A percentile compares a stretch with the other conserved stretches of the same genome.
phyloP scores from a whole-genome alignment of 805 yeast species.

The Wickerhamiella kurtzmanii region DNA sequence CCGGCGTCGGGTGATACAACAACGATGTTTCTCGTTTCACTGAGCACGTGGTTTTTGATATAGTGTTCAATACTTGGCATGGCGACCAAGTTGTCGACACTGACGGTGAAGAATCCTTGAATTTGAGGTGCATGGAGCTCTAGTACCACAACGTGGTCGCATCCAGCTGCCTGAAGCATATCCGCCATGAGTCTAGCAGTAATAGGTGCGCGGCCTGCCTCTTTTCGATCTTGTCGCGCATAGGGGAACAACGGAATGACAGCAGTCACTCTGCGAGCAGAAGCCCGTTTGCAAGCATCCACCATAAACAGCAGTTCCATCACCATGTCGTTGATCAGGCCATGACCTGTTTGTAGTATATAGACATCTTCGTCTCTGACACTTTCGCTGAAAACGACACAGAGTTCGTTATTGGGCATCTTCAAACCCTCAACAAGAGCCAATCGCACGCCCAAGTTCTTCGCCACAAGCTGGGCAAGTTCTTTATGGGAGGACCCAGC shows the following conservation, averaged over 20 bases:
- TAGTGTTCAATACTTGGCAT: constrained; percentile 85
- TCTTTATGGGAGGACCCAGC: constrained; percentile 56
- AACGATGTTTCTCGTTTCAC: constrained; percentile 43
- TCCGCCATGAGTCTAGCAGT: constrained; percentile 93
- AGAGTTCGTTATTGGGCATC: constrained; percentile 19
- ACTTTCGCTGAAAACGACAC: constrained; percentile 53
- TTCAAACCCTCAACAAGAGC: constrained; percentile 48
- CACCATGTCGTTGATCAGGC: constrained; percentile 71
- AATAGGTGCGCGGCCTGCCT: constrained; percentile 90
- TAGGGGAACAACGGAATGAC: constrained; percentile 94
- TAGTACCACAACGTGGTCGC: constrained; percentile 92
- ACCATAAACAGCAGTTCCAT: constrained; percentile 83
- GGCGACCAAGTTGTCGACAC: constrained; percentile 92
- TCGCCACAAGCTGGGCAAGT: constrained; percentile 61
- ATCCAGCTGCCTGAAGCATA: constrained; percentile 86
- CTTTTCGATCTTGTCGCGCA: constrained; percentile 96
- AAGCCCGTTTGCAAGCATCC: constrained; percentile 88
- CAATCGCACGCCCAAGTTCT: constrained; percentile 40
- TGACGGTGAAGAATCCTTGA: constrained; percentile 92
- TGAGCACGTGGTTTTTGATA: constrained; percentile 46
- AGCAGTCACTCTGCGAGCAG: constrained; percentile 89
- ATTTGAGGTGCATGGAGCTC: constrained; percentile 96
- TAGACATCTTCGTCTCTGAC: constrained; percentile 75
- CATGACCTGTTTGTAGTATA: constrained; percentile 62
- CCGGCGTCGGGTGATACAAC: constrained; percentile 98